Conservation (phyloP, 2,329 filamentous ascomycete genomes). For the Xylaria polymorpha region DNA sequence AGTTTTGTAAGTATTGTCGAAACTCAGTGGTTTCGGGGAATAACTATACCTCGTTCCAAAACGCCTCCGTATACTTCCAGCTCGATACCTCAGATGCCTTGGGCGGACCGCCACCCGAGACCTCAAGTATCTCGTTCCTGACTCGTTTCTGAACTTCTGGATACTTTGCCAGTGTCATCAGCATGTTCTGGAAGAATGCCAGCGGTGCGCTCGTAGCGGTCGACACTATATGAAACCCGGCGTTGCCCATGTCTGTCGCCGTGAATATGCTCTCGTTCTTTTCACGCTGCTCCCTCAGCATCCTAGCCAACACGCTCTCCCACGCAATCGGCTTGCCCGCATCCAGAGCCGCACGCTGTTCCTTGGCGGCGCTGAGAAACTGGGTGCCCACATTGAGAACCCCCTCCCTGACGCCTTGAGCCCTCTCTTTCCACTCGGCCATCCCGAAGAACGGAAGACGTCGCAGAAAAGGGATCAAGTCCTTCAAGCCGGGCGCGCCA, state of each 20-base stretch:
- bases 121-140: conserved; percentile 4
- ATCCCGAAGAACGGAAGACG: conserved; percentile 4
- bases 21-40: not conserved
- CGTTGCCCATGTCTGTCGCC: conserved; percentile 1
- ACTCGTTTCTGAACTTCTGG: conserved; percentile 4
- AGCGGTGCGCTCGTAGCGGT: not conserved
- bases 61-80: conserved; percentile 7
- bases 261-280: conserved; percentile 6
- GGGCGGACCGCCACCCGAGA: not conserved
- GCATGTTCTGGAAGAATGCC: not conserved
- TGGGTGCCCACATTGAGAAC: not conserved
- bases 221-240: conserved; percentile 11
- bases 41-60: conserved; percentile 8
- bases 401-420: not conserved
- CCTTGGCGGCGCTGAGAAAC: conserved; percentile 3
- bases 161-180: conserved; percentile 7
- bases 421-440: conserved; percentile 9
- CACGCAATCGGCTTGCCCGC: not conserved
- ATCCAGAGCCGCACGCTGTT: conserved; percentile 4
- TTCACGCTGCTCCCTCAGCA: conserved; percentile 11
- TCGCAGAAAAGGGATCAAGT: conserved; percentile 2
- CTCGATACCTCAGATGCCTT: not conserved
- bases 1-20: not conserved
- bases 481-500: not conserved
- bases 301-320: conserved; percentile 11